phyloP scores from a whole-genome alignment of 2,329 filamentous ascomycete genomes.

The Diaporthe ampelina region DNA sequence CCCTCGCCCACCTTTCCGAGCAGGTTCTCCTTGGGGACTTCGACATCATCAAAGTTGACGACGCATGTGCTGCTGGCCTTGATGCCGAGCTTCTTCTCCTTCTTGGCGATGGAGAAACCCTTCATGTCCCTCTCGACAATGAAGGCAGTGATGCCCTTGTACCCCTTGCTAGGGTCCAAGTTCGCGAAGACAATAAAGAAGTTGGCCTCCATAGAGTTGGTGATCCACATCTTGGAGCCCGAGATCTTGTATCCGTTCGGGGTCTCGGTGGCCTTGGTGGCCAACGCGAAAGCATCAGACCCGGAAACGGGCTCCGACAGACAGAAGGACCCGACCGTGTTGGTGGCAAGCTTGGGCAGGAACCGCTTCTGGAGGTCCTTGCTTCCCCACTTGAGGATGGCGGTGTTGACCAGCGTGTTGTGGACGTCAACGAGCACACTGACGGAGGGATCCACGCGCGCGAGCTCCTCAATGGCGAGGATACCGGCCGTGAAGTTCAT shows the following conservation, averaged over 20 bases:
- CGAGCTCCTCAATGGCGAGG: constrained; percentile 96
- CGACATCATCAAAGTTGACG: constrained; percentile 96
- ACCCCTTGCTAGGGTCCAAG: constrained; percentile 90
- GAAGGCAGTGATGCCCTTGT: constrained; percentile 97
- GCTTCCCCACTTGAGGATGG: constrained; percentile 87
- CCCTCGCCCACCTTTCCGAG: constrained; percentile 91
- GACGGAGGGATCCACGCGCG: constrained; percentile 92
- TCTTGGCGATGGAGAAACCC: constrained; percentile 97
- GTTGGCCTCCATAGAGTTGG: constrained; percentile 92
- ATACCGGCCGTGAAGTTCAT: constrained; percentile 99
- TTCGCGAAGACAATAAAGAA: constrained; percentile 99
- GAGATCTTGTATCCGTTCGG: constrained; percentile 87
- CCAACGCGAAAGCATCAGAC: constrained; percentile 94
- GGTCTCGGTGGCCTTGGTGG: constrained; percentile 90
- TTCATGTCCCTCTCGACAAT: constrained; percentile 90
- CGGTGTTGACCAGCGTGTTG: constrained; percentile 97
- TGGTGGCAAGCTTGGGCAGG: constrained; percentile 89
- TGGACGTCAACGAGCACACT: constrained; percentile 97
- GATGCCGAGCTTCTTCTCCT: constrained; percentile 99
- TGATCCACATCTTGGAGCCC: constrained; percentile 99
- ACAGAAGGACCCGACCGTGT: constrained; percentile 93
- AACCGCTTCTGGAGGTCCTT: constrained; percentile 84
- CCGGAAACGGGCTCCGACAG: constrained; percentile 93
- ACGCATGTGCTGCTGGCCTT: constrained; percentile 96
- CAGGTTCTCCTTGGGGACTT: constrained; percentile 88